These are phyloP conservation scores for Phytophthora colocasiae DNA, from an alignment of 352 stramenopile species.

Conservation along the genomic window DNA sequence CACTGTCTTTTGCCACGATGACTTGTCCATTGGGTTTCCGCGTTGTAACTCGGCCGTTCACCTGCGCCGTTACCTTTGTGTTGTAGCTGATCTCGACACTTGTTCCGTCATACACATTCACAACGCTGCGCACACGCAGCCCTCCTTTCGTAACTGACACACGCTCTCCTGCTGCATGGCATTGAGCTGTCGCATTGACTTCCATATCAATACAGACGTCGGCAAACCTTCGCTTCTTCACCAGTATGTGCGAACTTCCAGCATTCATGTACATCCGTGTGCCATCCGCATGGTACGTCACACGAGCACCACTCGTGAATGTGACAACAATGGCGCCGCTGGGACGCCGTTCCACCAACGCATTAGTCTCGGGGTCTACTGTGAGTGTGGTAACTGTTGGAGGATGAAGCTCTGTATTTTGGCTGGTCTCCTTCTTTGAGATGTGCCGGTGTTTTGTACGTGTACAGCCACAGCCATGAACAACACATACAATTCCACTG, in stretches of 20 bases:
- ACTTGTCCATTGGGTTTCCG: slow-evolving; percentile 52
- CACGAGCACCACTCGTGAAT: slow-evolving; percentile 59
- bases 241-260: slow-evolving; percentile 55
- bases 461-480: slow-evolving; percentile 8
- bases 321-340: slow-evolving; percentile 72
- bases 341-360: slow-evolving; percentile 56
- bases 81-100: slow-evolving; percentile 75
- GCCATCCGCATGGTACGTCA: slow-evolving; percentile 72
- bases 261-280: slow-evolving; percentile 67
- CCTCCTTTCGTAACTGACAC: slow-evolving; percentile 79
- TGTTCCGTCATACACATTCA: slow-evolving; percentile 65
- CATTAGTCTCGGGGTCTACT: slow-evolving; percentile 77
- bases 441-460: slow-evolving; percentile 3
- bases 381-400: slow-evolving; percentile 33
- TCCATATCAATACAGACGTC: slow-evolving; percentile 78
- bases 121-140: slow-evolving; percentile 57
- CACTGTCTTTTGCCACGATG: slow-evolving; percentile 76
- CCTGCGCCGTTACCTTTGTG: slow-evolving; percentile 76
- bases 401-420: slow-evolving; percentile 3
- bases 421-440: slow-evolving; percentile 1
- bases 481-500: slow-evolving; percentile 49
- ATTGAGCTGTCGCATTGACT: slow-evolving; percentile 65
- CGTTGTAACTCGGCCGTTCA: slow-evolving; percentile 69
- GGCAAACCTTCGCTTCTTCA: slow-evolving; percentile 59
- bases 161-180: slow-evolving; percentile 60